Evolutionary conservation across 208 protist species (phyloP), one percentile per base, ranked within the genome.

Genomic region (Wallacemonas sp.): DNA sequence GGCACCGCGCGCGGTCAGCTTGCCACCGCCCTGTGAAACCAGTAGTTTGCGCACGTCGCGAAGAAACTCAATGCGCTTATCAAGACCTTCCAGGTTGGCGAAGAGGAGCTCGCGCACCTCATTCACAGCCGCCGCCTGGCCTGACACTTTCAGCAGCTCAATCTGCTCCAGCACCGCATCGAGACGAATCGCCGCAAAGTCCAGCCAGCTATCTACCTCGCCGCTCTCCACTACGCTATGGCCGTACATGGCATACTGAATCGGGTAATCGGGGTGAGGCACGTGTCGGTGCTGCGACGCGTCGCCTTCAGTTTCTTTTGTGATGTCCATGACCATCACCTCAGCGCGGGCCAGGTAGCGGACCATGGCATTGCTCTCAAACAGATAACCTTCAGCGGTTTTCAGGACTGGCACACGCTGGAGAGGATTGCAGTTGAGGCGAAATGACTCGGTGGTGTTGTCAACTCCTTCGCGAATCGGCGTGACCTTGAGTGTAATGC

Each of bases 161-260:
- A 80, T 66, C 33, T 53, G 69, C 12, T 54, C 30, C 14, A 74
- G 30, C 53, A 79, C 62, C 21, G 68, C 39, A 59, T 90, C 84
- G 11, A 95, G 24, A 53, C 77, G 75, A 17, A 60, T 79, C 22
- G 76, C 21, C 1, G 77, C 72, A 58, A 88, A 95, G 71, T 93
- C 89, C 38, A 95, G 56, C 89, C 89, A 95, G 55, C 72, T 72
- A 73, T 95, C 89, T 17, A 92, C 81, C 64, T 83, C 70, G 19
- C 79, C 77, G 45, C 72, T 75, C 66, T 95, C 86, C 0, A 77
- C 53, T 15, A 80, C 56, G 17, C 66, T 88, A 59, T 82, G 70
- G 30, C 89, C 89, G 58, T 91, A 93, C 63, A 95, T 69, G 27
- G 77, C 71, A 55, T 91, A 90, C 19, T 66, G 75, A 2, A 91